Evolutionary conservation across 441 rosid genomes (phyloP), one percentile per base, ranked within the genome.

Genomic region (Erodium texanum): DNA sequence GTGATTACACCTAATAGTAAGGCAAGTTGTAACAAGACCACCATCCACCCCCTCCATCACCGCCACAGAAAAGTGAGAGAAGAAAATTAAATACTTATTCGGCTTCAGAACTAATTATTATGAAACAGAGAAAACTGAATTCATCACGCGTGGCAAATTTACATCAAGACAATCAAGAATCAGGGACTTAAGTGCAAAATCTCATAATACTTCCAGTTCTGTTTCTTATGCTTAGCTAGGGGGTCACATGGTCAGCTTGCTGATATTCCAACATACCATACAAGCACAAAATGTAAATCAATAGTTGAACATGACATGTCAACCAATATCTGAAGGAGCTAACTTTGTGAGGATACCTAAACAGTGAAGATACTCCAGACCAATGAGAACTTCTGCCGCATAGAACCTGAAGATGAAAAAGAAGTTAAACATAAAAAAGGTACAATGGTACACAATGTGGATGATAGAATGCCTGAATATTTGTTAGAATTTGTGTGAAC

Each of bases 321-420:
- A 45, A 45, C 54, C 54, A 14, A 58, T 11, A 58, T 58, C 63
- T 58, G 20, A 22, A 23, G 27, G 22, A 54, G 61, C 23, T 54
- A 3, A 23, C 68, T 70, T 27, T 36, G 52, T 20, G n/a, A 50
- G 68, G 67, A 48, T 85, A 94, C 99, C 99, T 82, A 94, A 82
- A 83, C 97, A 94, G 68, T 94, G 99, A 78, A 91, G 97, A 80
- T 94, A 94, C 79, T 94, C 97, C 84, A 94, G 78, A 73, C 90
- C 86, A 73, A 88, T 81, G 64, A 89, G 87, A 10, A 94, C 97
- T 81, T 94, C 97, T 48, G 97, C 97, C 34, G 87, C 96, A 69
- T 87, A 94, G 82, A 94, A 94, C 89, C 99, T 94, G 89, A 65
- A 79, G 68, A 78, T 22, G 62, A 41, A 72, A 64, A 24, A 24